These are phyloP conservation scores for Fusarium sambucinum DNA, from an alignment of 2,329 filamentous ascomycete genomes.

Conservation along the genomic window DNA sequence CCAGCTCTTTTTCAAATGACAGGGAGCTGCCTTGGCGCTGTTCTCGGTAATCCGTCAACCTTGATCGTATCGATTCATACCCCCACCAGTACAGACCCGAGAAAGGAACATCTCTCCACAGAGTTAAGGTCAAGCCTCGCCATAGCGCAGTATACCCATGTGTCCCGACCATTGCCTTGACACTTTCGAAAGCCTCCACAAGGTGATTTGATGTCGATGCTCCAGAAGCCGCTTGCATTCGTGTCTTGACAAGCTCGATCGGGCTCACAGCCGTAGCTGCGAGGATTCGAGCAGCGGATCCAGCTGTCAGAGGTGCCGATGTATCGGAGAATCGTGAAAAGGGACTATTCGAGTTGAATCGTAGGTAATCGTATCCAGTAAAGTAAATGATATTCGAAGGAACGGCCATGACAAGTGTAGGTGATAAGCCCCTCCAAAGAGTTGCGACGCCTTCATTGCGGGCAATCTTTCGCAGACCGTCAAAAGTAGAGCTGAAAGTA, in stretches of 20 bases:
- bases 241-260: slow-evolving; percentile 92
- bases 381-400: slow-evolving; percentile 99
- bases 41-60: slow-evolving; percentile 76
- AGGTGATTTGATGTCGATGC: slow-evolving; percentile 75
- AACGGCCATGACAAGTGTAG: slow-evolving; percentile 92
- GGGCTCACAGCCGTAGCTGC: slow-evolving; percentile 88
- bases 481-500: slow-evolving; percentile 89
- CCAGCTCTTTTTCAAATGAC: slow-evolving; percentile 51
- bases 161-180: slow-evolving; percentile 81
- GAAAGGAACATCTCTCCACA: slow-evolving; percentile 98
- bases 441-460: slow-evolving; percentile 89
- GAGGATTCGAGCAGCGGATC: slow-evolving; percentile 79
- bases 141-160: slow-evolving; percentile 87
- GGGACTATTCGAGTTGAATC: slow-evolving; percentile 78
- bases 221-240: slow-evolving; percentile 82
- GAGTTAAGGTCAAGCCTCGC: slow-evolving; percentile 88
- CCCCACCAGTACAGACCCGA: slow-evolving; percentile 99
- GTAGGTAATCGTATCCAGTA: slow-evolving; percentile 95
- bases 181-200: slow-evolving; percentile 78
- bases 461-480: slow-evolving; percentile 93
- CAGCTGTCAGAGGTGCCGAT: slow-evolving; percentile 84
- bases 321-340: slow-evolving; percentile 74
- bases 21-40: slow-evolving; percentile 59
- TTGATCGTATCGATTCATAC: slow-evolving; percentile 85
- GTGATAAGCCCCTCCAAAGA: slow-evolving; percentile 93